Conservation (phyloP, 192 early-diverging fungal species). For the Anaeromyces robustus region DNA sequence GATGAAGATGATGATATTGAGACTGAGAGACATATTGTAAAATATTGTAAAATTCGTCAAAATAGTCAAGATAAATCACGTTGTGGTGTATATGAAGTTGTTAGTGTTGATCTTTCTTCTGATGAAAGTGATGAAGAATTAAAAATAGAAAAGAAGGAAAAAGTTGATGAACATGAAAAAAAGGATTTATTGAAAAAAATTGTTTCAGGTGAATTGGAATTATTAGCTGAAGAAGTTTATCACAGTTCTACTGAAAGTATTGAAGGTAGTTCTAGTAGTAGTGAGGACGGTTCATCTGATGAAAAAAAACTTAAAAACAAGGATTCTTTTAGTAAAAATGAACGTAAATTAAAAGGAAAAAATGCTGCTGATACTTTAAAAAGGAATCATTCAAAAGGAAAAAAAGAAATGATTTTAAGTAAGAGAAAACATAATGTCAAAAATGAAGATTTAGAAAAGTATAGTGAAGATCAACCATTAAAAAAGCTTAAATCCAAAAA, state of each 20-base stretch:
- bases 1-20: conserved; percentile 6
- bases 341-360: neutral
- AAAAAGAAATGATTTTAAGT: neutral
- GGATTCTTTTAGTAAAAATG: neutral
- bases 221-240: conserved; percentile 17
- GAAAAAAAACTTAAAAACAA: conserved; percentile 1
- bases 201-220: conserved; percentile 9
- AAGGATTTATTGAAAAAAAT: conserved; percentile 14
- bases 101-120: neutral
- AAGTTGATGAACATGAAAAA: conserved; percentile 16
- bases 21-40: neutral
- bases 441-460: neutral
- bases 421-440: neutral
- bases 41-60: neutral
- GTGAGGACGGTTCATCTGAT: conserved; percentile 7
- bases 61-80: neutral
- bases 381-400: neutral
- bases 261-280: neutral
- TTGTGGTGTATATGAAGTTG: neutral
- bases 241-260: neutral
- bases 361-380: neutral
- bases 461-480: neutral
- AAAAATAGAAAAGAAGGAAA: neutral
- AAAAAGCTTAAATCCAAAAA: neutral
- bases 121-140: neutral